Conservation (phyloP, 441 rosid species). For the Hura crepitans region DNA sequence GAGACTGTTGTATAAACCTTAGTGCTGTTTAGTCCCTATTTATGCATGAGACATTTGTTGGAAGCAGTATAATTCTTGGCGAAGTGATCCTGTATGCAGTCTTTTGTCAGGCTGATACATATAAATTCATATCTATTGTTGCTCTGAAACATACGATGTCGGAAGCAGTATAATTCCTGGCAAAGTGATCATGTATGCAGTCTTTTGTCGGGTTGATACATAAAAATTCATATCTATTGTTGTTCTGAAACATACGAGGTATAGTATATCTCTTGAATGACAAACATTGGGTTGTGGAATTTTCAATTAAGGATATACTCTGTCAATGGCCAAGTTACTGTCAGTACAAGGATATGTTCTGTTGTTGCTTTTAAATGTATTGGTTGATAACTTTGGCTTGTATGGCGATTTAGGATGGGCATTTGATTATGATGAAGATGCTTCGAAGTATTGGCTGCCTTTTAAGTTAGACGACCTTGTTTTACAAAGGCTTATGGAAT, state of each 20-base stretch:
- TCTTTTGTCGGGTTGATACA: slow-evolving; percentile 20
- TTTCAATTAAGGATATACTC: slow-evolving; percentile 6
- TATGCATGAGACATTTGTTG: slow-evolving; percentile 38
- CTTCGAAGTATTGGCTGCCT: slow-evolving; percentile 13
- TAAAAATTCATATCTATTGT: slow-evolving; percentile 16
- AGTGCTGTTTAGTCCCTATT: slow-evolving; percentile 34
- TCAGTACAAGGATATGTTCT: slow-evolving; percentile 16
- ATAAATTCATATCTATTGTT: too few species aligned
- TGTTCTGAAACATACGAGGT: slow-evolving; percentile 29
- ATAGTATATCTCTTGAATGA: slow-evolving; percentile 18
- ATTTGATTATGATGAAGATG: slow-evolving; percentile 17
- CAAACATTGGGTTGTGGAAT: slow-evolving; percentile 18
- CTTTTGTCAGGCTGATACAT: too few species aligned
- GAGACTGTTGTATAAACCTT: slow-evolving; percentile 47
- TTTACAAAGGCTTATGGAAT: neutral
- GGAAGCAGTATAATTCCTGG: slow-evolving; percentile 28
- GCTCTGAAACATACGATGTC: too few species aligned
- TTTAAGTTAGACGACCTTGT: neutral
- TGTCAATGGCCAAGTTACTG: slow-evolving; percentile 10
- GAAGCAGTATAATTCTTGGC: too few species aligned
- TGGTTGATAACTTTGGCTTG: neutral
- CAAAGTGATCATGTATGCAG: slow-evolving; percentile 35
- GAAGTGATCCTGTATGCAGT: too few species aligned
- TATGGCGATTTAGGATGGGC: neutral
- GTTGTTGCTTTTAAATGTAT: neutral